Evolutionary conservation across 441 rosid genomes (phyloP).

Genomic region (Populus tomentosa): DNA sequence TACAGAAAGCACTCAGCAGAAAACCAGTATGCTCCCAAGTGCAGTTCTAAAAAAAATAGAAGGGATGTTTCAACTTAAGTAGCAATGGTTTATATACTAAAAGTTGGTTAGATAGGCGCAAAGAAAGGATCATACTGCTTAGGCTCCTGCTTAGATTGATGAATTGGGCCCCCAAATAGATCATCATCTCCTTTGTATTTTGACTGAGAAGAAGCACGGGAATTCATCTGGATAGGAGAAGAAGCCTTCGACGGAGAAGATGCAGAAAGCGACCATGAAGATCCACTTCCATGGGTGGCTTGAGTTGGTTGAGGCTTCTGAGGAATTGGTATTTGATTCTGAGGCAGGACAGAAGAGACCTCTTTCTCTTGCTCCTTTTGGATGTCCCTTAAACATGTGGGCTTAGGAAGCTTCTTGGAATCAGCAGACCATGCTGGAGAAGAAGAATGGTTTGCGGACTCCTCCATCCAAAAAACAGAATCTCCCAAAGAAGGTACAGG

Average conservation of each 20-base stretch:
- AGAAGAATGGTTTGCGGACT: constrained; percentile 10
- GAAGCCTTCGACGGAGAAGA: constrained; percentile 65
- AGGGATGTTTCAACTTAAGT: too few species aligned
- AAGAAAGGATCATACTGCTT: constrained; percentile 58
- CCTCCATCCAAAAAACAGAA: too few species aligned
- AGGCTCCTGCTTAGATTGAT: constrained; percentile 33
- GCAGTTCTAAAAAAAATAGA: too few species aligned
- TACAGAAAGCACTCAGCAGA: too few species aligned
- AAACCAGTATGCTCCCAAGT: too few species aligned
- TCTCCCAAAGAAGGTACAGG: constrained; percentile 16
- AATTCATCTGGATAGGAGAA: constrained; percentile 51
- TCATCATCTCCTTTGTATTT: constrained; percentile 77
- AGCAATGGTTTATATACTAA: neutral
- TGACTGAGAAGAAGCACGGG: constrained; percentile 51
- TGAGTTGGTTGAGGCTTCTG: constrained; percentile 59
- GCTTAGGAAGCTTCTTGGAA: constrained; percentile 55
- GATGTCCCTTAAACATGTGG: constrained; percentile 86
- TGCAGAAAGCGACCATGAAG: constrained; percentile 54
- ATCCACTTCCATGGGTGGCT: constrained; percentile 36
- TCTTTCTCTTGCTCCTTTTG: constrained; percentile 87
- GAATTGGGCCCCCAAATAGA: constrained; percentile 93
- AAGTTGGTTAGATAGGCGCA: neutral
- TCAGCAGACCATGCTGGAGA: constrained; percentile 83
- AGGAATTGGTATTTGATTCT: constrained; percentile 42
- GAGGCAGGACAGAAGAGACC: constrained; percentile 42